Conservation (phyloP, 2,329 filamentous ascomycete genomes). For the Talaromyces atroroseus region DNA sequence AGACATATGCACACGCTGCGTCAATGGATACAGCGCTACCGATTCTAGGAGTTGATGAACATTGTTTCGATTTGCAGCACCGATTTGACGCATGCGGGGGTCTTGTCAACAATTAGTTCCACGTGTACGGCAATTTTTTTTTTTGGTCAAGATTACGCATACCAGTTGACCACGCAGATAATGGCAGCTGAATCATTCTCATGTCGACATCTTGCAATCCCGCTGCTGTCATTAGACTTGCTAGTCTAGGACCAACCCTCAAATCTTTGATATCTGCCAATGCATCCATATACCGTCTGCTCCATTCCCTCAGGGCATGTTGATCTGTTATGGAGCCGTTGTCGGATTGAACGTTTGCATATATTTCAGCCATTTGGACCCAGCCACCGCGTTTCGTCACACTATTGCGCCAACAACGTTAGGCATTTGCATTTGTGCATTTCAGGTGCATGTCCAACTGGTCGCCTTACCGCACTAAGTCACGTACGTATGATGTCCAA, state of each 20-base stretch:
- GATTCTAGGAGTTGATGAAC: slow-evolving; percentile 33
- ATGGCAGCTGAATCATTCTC: slow-evolving; percentile 60
- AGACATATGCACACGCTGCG: slow-evolving; percentile 37
- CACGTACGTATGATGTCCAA: slow-evolving; percentile 71
- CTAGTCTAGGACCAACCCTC: slow-evolving; percentile 57
- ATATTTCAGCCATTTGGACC: slow-evolving; percentile 84
- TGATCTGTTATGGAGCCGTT: slow-evolving; percentile 69
- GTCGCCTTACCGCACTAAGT: slow-evolving; percentile 55
- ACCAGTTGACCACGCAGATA: slow-evolving; percentile 67
- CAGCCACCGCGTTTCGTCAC: slow-evolving; percentile 68
- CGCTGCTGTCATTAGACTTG: slow-evolving; percentile 53
- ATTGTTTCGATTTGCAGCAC: slow-evolving; percentile 35
- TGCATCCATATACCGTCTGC: slow-evolving; percentile 57
- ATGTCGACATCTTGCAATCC: slow-evolving; percentile 66
- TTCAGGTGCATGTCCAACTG: background rate
- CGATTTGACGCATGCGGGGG: slow-evolving; percentile 38
- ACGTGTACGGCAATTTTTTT: too few species aligned
- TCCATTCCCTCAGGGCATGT: slow-evolving; percentile 63
- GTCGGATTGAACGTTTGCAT: slow-evolving; percentile 78
- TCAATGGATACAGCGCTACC: slow-evolving; percentile 42
- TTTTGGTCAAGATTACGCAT: slow-evolving; percentile 22
- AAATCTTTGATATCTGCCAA: slow-evolving; percentile 62
- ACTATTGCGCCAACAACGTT: slow-evolving; percentile 17
- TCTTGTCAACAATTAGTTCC: slow-evolving; percentile 25
- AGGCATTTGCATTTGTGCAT: background rate